Percentiles rank a stretch among this genome's conserved stretches.
phyloP scores from a whole-genome alignment of 1,284 basidiomycete genomes.

The Porodaedalea pini region DNA sequence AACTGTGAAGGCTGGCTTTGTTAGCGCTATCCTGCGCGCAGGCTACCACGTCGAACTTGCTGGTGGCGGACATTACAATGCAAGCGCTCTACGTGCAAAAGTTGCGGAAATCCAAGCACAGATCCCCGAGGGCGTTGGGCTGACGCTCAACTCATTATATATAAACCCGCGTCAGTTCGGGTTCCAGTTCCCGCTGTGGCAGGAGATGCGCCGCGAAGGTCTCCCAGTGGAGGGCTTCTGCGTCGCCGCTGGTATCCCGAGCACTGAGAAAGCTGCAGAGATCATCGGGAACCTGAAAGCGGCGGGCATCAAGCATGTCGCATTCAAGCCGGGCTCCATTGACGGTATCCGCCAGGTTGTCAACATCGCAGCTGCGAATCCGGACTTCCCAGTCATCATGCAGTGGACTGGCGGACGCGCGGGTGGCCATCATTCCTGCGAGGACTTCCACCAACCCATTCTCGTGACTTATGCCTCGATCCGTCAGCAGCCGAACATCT shows the following conservation, averaged over 20 bases:
- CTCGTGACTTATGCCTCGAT: constrained; percentile 88
- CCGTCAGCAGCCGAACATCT: constrained; percentile 85
- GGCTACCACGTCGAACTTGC: constrained; percentile 97
- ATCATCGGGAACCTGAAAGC: constrained; percentile 77
- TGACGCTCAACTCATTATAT: constrained; percentile 94
- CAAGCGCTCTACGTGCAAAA: constrained; percentile 83
- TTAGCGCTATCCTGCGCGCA: constrained; percentile 87
- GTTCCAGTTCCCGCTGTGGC: constrained; percentile 97
- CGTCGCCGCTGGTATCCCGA: constrained; percentile 93
- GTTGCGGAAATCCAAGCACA: constrained; percentile 84
- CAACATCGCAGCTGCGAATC: constrained; percentile 92
- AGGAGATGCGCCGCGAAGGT: constrained; percentile 94
- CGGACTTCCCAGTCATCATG: constrained; percentile 96
- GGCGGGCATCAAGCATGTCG: constrained; percentile 90
- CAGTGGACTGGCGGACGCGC: constrained; percentile 99
- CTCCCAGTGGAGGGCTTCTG: constrained; percentile 97
- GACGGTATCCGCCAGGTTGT: constrained; percentile 97
- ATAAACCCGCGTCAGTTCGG: constrained; percentile 97
- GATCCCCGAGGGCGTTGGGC: constrained; percentile 82
- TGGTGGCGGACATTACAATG: constrained; percentile 96
- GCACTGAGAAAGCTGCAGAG: constrained; percentile 89
- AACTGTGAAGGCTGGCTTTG: constrained; percentile 90
- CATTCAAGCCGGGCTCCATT: constrained; percentile 97
- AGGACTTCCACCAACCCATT: constrained; percentile 98
- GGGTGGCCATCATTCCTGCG: constrained; percentile 97